A percentile compares a stretch with the other conserved stretches of the same genome.
These are phyloP conservation scores for Hypoxylon sp. DNA, from an alignment of 2,329 filamentous ascomycete species.

Conservation along the genomic window DNA sequence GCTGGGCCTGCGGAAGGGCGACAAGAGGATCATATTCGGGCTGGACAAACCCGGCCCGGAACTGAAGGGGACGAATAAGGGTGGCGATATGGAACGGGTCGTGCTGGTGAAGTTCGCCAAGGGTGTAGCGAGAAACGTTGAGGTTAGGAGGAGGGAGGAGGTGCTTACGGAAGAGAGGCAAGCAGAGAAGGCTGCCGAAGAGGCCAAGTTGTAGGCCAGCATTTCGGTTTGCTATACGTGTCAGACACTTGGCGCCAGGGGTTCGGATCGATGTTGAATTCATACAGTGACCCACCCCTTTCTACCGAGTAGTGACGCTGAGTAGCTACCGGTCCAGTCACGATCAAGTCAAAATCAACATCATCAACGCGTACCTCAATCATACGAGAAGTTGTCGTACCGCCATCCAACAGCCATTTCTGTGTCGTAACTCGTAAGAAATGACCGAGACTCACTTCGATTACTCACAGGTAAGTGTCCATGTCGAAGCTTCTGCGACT, in stretches of 20 bases:
- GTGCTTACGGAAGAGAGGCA: constrained; percentile 56
- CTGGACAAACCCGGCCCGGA: constrained; percentile 67
- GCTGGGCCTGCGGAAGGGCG: constrained; percentile 54
- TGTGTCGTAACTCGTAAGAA: no score
- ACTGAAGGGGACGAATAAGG: constrained; percentile 55
- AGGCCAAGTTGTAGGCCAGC: constrained; percentile 20
- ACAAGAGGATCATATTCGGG: constrained; percentile 60
- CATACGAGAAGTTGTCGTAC: no score
- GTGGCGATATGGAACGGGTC: constrained; percentile 67
- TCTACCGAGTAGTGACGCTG: not conserved
- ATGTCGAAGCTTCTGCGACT: not conserved
- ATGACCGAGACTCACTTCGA: not conserved
- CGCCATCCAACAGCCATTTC: no score
- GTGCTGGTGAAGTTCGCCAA: constrained; percentile 63
- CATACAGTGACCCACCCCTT: not conserved
- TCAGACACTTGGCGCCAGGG: not conserved
- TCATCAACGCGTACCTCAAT: not conserved
- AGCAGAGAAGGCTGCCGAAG: constrained; percentile 28
- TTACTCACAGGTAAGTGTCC: not conserved
- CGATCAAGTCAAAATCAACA: not conserved
- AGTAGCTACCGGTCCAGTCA: not conserved
- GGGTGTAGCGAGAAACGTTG: constrained; percentile 60
- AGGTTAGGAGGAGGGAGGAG: constrained; percentile 60
- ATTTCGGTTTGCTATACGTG: not conserved
- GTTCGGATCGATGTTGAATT: no score